Conservation (phyloP, 345 rosid genomes). For the Pistacia vera region DNA sequence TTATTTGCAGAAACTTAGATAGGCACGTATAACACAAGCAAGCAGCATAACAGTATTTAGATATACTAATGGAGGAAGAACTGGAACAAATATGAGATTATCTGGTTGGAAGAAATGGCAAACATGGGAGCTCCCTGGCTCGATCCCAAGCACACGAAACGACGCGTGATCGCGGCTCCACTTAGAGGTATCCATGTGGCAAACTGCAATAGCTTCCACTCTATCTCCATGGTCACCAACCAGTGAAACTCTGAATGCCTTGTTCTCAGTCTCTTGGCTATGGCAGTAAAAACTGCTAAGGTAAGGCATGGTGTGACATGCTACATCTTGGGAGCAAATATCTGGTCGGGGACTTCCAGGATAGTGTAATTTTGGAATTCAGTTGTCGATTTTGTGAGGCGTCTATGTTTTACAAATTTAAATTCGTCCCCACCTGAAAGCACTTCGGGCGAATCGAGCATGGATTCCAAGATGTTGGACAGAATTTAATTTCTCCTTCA, state of each 20-base stretch:
- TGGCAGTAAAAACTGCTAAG: slow-evolving; percentile 49
- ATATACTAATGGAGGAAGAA: neutral
- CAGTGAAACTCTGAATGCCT: slow-evolving; percentile 32
- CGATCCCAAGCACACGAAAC: slow-evolving; percentile 32
- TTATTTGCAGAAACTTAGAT: no score
- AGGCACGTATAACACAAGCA: no score
- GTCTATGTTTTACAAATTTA: slow-evolving; percentile 23
- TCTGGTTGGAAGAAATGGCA: slow-evolving; percentile 39
- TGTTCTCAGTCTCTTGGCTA: slow-evolving; percentile 30
- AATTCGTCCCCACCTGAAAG: slow-evolving; percentile 26
- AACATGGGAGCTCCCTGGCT: slow-evolving; percentile 32
- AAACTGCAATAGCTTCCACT: slow-evolving; percentile 41
- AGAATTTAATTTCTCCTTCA: slow-evolving; percentile 28
- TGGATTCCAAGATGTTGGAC: slow-evolving; percentile 28
- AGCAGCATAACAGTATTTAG: no score
- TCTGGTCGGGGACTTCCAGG: slow-evolving; percentile 14
- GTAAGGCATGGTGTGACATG: slow-evolving; percentile 37
- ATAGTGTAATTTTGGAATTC: slow-evolving; percentile 39
- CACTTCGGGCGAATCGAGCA: slow-evolving; percentile 24
- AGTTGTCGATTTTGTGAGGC: neutral
- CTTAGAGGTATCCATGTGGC: slow-evolving; percentile 55
- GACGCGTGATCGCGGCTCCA: slow-evolving; percentile 40
- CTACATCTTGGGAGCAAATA: slow-evolving; percentile 23
- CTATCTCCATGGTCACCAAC: slow-evolving; percentile 42
- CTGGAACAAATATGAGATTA: neutral